Evolutionary conservation across 495 filamentous ascomycete genomes (phyloP).

Genomic region (Melanomma pulvis-pyrius): DNA sequence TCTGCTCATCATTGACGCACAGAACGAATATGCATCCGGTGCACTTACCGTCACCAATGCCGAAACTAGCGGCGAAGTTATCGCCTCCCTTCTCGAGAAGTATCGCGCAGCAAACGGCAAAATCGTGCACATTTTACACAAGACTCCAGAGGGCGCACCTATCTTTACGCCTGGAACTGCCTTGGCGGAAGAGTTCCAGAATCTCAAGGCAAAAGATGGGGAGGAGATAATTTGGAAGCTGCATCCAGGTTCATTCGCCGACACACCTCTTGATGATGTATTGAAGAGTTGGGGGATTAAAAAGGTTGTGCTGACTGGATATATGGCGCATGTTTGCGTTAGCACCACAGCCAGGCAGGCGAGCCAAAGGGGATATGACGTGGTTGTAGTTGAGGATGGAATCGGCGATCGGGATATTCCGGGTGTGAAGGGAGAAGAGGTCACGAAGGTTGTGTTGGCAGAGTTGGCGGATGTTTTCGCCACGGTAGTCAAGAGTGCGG

Average conservation of each 20-base stretch:
- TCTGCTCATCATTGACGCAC: constrained; percentile 66
- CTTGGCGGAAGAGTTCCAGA: constrained; percentile 57
- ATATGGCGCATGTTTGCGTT: constrained; percentile 66
- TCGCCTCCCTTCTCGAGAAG: constrained; percentile 53
- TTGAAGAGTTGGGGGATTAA: constrained; percentile 44
- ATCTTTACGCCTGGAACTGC: constrained; percentile 61
- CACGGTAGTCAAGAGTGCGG: constrained; percentile 43
- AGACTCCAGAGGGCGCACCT: constrained; percentile 59
- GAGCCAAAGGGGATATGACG: constrained; percentile 61
- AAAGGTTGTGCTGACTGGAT: constrained; percentile 57
- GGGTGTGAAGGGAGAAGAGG: constrained; percentile 45
- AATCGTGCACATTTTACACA: constrained; percentile 61
- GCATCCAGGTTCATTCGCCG: constrained; percentile 52
- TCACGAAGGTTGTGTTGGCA: constrained; percentile 41
- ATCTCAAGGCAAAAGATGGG: constrained; percentile 49
- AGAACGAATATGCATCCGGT: constrained; percentile 64
- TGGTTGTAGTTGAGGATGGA: constrained; percentile 57
- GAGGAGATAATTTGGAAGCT: constrained; percentile 46
- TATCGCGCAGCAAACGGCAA: constrained; percentile 55
- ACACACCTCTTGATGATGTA: constrained; percentile 50
- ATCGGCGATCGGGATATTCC: constrained; percentile 64
- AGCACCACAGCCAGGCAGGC: constrained; percentile 61
- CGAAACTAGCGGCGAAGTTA: constrained; percentile 49
- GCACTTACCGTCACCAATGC: constrained; percentile 55
- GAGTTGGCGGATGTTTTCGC: constrained; percentile 47